Conservation (phyloP, 345 rosid species). For the Angophora floribunda region DNA sequence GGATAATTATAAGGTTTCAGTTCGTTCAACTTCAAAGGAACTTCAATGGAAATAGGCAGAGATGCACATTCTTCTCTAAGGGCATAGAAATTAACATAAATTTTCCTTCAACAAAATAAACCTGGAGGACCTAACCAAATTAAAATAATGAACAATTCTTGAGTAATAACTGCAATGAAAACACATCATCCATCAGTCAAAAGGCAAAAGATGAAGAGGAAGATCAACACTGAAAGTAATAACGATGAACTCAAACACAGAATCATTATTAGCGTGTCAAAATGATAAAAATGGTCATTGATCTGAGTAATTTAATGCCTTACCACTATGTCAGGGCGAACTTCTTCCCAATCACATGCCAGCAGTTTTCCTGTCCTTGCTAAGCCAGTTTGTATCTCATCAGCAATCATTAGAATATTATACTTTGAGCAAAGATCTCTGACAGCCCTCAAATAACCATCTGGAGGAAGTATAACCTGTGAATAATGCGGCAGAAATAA, state of each 20-base stretch:
- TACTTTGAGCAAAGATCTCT: slow-evolving; percentile 80
- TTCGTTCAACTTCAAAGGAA: neutral
- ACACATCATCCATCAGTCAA: neutral
- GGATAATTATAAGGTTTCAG: neutral
- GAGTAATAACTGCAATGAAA: neutral
- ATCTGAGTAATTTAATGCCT: slow-evolving; percentile 4
- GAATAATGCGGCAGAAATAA: neutral
- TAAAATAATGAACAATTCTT: neutral
- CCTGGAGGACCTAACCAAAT: neutral
- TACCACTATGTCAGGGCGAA: slow-evolving; percentile 89
- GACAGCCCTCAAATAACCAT: slow-evolving; percentile 72
- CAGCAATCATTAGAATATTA: slow-evolving; percentile 88
- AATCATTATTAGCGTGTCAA: neutral
- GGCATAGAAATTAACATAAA: neutral
- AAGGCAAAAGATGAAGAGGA: neutral
- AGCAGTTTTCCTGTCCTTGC: slow-evolving; percentile 82
- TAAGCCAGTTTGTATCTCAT: slow-evolving; percentile 93
- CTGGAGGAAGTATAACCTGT: slow-evolving; percentile 79
- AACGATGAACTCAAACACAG: neutral
- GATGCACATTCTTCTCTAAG: neutral
- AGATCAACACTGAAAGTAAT: neutral
- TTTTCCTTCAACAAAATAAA: neutral
- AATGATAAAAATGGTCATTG: neutral
- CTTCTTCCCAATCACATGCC: slow-evolving; percentile 95
- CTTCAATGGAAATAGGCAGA: neutral